Percentiles rank a stretch among this genome's conserved stretches.
Conservation (phyloP, 768 basidiomycete species). For the Tylopilus sp. region DNA sequence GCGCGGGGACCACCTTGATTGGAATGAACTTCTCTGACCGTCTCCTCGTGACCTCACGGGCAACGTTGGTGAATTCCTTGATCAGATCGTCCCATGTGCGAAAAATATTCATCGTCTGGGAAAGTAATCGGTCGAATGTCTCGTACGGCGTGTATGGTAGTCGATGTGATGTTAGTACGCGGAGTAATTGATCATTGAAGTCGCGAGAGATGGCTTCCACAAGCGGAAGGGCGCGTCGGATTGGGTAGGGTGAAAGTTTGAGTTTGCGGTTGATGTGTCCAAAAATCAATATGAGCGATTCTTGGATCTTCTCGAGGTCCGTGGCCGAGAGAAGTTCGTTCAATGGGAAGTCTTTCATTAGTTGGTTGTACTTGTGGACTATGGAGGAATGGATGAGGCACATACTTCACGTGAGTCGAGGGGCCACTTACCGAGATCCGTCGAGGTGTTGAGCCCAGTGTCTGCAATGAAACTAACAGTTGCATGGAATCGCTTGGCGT, state of each 20-base stretch:
- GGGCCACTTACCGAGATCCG: slow-evolving; percentile 65
- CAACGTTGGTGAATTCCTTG: slow-evolving; percentile 91
- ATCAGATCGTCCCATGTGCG: slow-evolving; percentile 85
- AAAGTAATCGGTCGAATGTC: slow-evolving; percentile 84
- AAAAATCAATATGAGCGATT: slow-evolving; percentile 84
- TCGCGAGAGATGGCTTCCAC: slow-evolving; percentile 98
- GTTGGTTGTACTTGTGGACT: slow-evolving; percentile 97
- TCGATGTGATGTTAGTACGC: slow-evolving; percentile 87
- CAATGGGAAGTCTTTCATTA: slow-evolving; percentile 99
- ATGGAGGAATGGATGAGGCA: background rate
- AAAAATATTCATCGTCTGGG: slow-evolving; percentile 74
- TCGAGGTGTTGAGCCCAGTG: slow-evolving; percentile 93
- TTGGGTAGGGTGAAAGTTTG: slow-evolving; percentile 93
- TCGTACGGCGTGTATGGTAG: slow-evolving; percentile 93
- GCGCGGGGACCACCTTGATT: slow-evolving; percentile 90
- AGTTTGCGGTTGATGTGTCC: slow-evolving; percentile 94
- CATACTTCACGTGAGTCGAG: background rate
- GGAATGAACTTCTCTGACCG: slow-evolving; percentile 92
- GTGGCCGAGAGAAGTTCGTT: slow-evolving; percentile 96
- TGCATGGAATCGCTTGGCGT: slow-evolving; percentile 95
- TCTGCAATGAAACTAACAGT: slow-evolving; percentile 98
- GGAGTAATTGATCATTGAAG: slow-evolving; percentile 92
- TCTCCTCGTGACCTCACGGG: slow-evolving; percentile 88
- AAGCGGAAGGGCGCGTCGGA: slow-evolving; percentile 91
- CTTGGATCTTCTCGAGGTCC: slow-evolving; percentile 92